Evolutionary conservation across 2,329 filamentous ascomycete genomes (phyloP).

Genomic region (Pseudogymnoascus sp.): DNA sequence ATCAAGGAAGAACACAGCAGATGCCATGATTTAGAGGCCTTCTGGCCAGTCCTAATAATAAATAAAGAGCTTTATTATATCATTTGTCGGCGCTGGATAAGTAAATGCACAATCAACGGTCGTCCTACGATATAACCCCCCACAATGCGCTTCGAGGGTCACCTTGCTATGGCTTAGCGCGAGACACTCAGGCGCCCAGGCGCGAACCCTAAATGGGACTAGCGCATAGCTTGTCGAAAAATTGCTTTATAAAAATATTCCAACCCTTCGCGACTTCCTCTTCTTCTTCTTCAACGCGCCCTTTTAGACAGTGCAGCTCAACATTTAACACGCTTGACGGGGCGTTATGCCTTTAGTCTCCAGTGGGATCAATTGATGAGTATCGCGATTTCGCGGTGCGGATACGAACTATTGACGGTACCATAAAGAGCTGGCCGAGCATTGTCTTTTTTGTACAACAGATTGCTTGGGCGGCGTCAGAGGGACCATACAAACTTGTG

Average conservation of each 20-base stretch:
- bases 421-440: slow-evolving; percentile 50
- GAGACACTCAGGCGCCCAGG: slow-evolving; percentile 2
- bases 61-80: slow-evolving; percentile 1
- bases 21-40: slow-evolving; percentile 60
- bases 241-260: neutral
- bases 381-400: slow-evolving; percentile 50
- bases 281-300: slow-evolving; percentile 54
- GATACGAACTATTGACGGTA: slow-evolving; percentile 42
- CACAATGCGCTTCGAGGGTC: slow-evolving; percentile 5
- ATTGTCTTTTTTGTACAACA: slow-evolving; percentile 31
- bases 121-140: slow-evolving; percentile 2
- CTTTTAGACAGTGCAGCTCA: slow-evolving; percentile 81
- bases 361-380: slow-evolving; percentile 53
- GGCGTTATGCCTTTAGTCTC: slow-evolving; percentile 60
- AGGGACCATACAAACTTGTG: slow-evolving; percentile 52
- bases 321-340: slow-evolving; percentile 48
- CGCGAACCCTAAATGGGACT: slow-evolving; percentile 13
- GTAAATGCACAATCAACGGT: neutral
- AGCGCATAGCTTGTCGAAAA: slow-evolving; percentile 11
- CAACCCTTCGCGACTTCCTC: neutral
- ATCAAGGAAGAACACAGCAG: slow-evolving; percentile 95
- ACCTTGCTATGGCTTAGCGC: neutral
- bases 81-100: neutral
- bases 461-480: slow-evolving; percentile 77
- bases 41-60: slow-evolving; percentile 18